Evolutionary conservation across 2,329 filamentous ascomycete species (phyloP), one percentile per base, ranked within the genome.

Genomic region (Verticillium klebahnii): DNA sequence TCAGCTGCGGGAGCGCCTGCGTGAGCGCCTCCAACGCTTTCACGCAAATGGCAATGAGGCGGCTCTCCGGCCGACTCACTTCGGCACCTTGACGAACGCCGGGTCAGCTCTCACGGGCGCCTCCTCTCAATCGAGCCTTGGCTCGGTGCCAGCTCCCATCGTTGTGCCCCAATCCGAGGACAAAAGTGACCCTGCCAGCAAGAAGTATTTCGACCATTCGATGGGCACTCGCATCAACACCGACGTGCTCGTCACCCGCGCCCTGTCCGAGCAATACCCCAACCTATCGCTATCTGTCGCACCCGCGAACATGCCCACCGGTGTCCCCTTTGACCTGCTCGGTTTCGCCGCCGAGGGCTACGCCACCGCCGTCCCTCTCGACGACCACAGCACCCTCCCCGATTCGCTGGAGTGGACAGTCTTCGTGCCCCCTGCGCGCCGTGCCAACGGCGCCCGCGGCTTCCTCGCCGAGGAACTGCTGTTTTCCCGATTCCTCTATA

Each of bases 401-500:
- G 66, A 73, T 0, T 75, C 76, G 19, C 64, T 80, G 17, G 64
- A 70, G 11, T 76, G 74, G 73, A 78, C 74, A 50, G 31, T 70
- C 14, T 82, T 80, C 67, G 2, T 73, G 7, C 74, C 79, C 1
- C 77, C 79, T 0, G 64, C 70, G 6, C 72, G 76, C 2, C 77
- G 80, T n/a, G 69, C 78, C 61, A 73, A 77, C 58, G 77, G 76
- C 25, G 69, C 67, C 60, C 65, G 64, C 2, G 79, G 79, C 14
- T 63, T 63, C 2, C 66, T 82, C 23, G 71, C 61, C 1, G 69
- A 73, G 40, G 59, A 65, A 6, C 60, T 76, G 12, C 61, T 71
- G 31, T 80, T 77, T 64, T 76, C 71, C 65, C 79, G 79, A 68
- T 80, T 77, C 64, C 59, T 75, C 25, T 81, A 79, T 69, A 69